These are phyloP conservation scores for Pyrus hybrid DNA, from an alignment of 331 rosid genomes.

Conservation along the genomic window DNA sequence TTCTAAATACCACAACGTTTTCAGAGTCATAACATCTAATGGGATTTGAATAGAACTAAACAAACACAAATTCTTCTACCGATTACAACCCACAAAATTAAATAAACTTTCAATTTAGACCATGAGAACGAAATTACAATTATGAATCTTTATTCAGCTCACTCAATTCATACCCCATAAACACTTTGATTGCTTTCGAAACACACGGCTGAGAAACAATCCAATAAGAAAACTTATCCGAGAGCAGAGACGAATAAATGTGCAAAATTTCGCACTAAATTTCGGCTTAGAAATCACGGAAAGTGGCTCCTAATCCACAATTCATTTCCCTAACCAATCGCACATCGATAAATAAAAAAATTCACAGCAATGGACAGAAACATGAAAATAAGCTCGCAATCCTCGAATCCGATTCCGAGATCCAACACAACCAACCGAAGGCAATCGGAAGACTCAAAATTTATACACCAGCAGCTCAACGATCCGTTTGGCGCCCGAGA, in stretches of 20 bases:
- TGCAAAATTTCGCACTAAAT: background rate
- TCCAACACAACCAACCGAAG: background rate
- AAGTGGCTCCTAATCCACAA: background rate
- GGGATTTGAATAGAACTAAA: background rate
- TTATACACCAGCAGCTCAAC: background rate
- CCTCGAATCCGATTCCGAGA: slow-evolving; percentile 9
- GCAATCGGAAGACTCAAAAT: background rate
- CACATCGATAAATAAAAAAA: background rate
- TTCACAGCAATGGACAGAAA: background rate
- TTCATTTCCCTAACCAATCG: background rate
- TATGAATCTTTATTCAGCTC: background rate
- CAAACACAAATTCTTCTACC: background rate
- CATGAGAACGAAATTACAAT: background rate
- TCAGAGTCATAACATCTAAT: background rate
- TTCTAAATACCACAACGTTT: background rate
- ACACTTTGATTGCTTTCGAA: background rate
- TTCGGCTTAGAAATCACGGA: background rate
- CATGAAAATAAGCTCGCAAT: background rate
- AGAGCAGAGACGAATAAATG: background rate
- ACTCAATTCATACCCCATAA: background rate
- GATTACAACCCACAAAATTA: background rate
- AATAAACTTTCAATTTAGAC: background rate
- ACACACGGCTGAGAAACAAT: background rate
- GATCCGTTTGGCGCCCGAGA: background rate
- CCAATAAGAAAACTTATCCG: background rate